Conservation (phyloP, 768 basidiomycete genomes). For the Kwoniella mangroviensis region DNA sequence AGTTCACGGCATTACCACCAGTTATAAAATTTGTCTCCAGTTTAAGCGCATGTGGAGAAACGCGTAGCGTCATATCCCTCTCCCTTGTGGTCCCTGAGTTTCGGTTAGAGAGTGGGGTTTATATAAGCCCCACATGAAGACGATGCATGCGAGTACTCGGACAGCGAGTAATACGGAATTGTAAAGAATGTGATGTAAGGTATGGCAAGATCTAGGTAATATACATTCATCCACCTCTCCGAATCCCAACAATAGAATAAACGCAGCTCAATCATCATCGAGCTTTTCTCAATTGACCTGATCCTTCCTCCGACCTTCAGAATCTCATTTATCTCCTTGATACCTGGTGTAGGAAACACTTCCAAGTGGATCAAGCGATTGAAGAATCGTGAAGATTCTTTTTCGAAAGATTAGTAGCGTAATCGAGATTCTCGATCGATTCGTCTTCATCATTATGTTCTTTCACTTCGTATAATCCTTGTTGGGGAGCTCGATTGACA, state of each 20-base stretch:
- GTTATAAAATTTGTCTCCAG: not conserved
- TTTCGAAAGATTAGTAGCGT: constrained; percentile 6
- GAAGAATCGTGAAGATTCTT: constrained; percentile 5
- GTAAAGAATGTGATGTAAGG: no score
- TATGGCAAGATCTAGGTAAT: no score
- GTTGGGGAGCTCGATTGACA: not conserved
- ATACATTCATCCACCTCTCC: no score
- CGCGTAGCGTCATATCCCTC: not conserved
- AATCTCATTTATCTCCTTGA: not conserved
- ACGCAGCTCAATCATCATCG: no score
- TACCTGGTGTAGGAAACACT: not conserved
- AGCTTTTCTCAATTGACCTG: not conserved
- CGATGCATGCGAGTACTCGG: no score
- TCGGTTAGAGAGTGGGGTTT: no score
- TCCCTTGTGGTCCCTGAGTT: no score
- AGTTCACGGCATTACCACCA: not conserved
- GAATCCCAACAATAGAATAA: no score
- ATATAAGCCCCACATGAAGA: no score
- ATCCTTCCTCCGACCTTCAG: not conserved
- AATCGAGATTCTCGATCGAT: constrained; percentile 13
- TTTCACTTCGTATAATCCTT: constrained; percentile 5
- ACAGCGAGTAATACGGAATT: no score
- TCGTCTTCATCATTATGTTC: constrained; percentile 3
- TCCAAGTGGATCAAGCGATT: not conserved
- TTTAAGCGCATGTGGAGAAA: not conserved